These are phyloP conservation scores for Bretziella fagacearum DNA, from an alignment of 2,329 filamentous ascomycete species.

Conservation along the genomic window DNA sequence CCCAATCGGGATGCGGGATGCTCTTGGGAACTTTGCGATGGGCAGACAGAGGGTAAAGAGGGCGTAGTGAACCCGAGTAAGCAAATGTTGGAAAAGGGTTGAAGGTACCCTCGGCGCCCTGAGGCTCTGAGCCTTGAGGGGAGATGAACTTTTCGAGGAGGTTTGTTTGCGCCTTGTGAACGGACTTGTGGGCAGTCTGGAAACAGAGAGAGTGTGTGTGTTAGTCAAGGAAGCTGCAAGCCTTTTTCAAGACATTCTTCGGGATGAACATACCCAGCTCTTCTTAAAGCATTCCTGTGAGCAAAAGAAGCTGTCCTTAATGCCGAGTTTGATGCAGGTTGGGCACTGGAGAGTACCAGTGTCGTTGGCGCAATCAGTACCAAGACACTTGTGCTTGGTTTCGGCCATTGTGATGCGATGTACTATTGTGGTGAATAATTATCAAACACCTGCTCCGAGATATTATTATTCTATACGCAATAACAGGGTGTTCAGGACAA, in stretches of 20 bases:
- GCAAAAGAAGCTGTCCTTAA: conserved; percentile 88
- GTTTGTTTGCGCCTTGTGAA: conserved; percentile 54
- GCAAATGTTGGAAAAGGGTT: conserved; percentile 84
- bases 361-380: conserved; percentile 71
- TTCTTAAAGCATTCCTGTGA: conserved; percentile 97
- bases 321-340: conserved; percentile 77
- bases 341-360: conserved; percentile 81
- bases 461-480: no score
- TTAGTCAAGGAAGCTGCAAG: neutral
- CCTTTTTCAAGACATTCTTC: neutral
- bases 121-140: conserved; percentile 76
- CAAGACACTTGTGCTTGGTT: conserved; percentile 54
- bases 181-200: conserved; percentile 36
- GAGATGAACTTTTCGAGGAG: conserved; percentile 56
- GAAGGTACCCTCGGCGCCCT: conserved; percentile 75
- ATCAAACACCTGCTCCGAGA: no score
- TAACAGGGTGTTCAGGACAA: no score
- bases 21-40: conserved; percentile 57
- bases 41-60: conserved; percentile 70
- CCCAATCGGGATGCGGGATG: conserved; percentile 78
- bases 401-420: conserved; percentile 26
- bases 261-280: conserved; percentile 86
- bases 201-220: no score
- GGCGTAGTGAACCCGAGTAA: conserved; percentile 66
- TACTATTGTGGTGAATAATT: neutral